phyloP scores from a whole-genome alignment of 495 filamentous ascomycete genomes.

The Sporormia fimetaria region DNA sequence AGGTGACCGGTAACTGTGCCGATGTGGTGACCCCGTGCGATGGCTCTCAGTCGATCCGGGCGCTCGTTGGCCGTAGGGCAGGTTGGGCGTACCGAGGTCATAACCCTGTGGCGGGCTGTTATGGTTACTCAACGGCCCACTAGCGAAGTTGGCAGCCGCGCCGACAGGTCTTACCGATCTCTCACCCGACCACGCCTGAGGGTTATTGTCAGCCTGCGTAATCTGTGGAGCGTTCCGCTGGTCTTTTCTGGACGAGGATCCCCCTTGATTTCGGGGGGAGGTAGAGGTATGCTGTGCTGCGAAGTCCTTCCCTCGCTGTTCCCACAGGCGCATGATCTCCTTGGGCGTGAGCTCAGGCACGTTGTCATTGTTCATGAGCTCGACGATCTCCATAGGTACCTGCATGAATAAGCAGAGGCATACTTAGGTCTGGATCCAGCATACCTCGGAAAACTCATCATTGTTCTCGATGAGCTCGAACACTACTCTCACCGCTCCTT shows the following conservation, averaged over 20 bases:
- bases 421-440: constrained; percentile 27
- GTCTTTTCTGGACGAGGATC: constrained; percentile 37
- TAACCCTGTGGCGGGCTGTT: constrained; percentile 21
- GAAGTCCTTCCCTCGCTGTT: constrained; percentile 61
- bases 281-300: constrained; percentile 27
- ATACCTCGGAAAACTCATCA: constrained; percentile 91
- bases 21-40: constrained; percentile 18
- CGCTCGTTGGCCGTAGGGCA: constrained; percentile 18
- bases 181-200: constrained; percentile 69
- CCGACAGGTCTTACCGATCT: constrained; percentile 69
- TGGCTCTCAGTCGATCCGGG: constrained; percentile 23
- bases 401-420: constrained; percentile 30
- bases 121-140: constrained; percentile 11
- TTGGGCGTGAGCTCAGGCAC: constrained; percentile 86
- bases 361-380: constrained; percentile 71
- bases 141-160: constrained; percentile 36
- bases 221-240: constrained; percentile 40
- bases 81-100: constrained; percentile 18
- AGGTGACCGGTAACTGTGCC: constrained; percentile 23
- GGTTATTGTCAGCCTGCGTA: constrained; percentile 68
- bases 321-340: constrained; percentile 71
- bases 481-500: constrained; percentile 71
- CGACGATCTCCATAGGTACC: constrained; percentile 87
- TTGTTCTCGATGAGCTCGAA: constrained; percentile 83
- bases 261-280: constrained; percentile 38